A percentile compares a stretch with the other conserved stretches of the same genome.
phyloP scores from a whole-genome alignment of 2,329 filamentous ascomycete genomes.

The Ramularia collo-cygni region DNA sequence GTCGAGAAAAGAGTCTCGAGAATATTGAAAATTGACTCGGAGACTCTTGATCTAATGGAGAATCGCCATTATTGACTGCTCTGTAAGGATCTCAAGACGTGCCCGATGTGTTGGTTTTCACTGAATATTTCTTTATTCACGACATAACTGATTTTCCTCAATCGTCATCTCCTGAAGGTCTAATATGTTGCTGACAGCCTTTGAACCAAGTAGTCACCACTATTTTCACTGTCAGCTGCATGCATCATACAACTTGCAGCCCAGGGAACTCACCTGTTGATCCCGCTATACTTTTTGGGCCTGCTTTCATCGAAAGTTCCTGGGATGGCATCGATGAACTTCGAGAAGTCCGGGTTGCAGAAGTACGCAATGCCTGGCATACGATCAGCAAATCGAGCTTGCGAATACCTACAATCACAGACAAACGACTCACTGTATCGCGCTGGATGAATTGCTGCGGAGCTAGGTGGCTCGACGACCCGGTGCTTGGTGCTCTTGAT shows the following conservation, averaged over 20 bases:
- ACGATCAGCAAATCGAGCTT: no score
- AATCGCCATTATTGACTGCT: no score
- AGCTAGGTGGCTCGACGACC: conserved; percentile 71
- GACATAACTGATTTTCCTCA: no score
- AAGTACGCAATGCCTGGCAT: conserved; percentile 87
- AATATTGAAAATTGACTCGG: no score
- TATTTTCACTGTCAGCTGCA: conserved; percentile 33
- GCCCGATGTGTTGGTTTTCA: no score
- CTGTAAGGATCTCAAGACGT: no score
- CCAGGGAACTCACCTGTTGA: conserved; percentile 52
- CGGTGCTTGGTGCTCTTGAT: conserved; percentile 88
- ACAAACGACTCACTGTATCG: conserved; percentile 51
- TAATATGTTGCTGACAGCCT: conserved; percentile 63
- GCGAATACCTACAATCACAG: conserved; percentile 1
- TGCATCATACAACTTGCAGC: no score
- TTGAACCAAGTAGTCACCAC: conserved; percentile 73
- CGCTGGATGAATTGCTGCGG: conserved; percentile 58
- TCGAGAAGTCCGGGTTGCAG: conserved; percentile 76
- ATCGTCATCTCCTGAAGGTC: neutral
- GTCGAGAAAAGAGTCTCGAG: no score
- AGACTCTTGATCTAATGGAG: no score
- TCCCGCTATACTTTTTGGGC: conserved; percentile 71
- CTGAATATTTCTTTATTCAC: no score
- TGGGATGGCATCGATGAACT: conserved; percentile 70
- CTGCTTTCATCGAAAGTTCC: conserved; percentile 60